These are phyloP conservation scores for Russula abietina DNA, from an alignment of 768 basidiomycete species.

Conservation along the genomic window DNA sequence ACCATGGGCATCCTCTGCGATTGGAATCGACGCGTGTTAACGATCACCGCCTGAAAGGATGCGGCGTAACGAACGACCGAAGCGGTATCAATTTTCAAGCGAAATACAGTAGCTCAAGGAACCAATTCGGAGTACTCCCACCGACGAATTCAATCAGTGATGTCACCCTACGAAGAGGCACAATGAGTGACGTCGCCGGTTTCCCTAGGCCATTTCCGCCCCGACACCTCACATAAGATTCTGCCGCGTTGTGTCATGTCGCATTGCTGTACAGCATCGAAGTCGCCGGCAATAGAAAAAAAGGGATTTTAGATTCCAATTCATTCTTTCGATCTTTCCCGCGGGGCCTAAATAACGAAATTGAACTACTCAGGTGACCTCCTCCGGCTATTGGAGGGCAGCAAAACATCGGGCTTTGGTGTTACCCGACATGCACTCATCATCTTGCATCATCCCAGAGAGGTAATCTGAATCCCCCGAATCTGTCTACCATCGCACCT, in stretches of 20 bases:
- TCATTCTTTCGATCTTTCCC: neutral
- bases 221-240: neutral
- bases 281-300: neutral
- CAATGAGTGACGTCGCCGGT: neutral
- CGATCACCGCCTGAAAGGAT: neutral
- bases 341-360: neutral
- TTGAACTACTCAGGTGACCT: slow-evolving; percentile 2
- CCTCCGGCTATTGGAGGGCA: too few species aligned
- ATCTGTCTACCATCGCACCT: neutral
- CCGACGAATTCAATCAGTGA: neutral
- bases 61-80: too few species aligned
- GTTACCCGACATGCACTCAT: neutral
- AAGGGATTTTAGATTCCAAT: neutral
- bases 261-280: neutral
- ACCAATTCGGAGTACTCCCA: neutral
- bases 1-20: neutral
- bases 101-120: neutral
- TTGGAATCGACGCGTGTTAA: neutral
- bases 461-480: slow-evolving; percentile 2
- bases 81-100: neutral
- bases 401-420: too few species aligned
- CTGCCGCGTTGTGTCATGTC: neutral
- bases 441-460: neutral
- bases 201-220: neutral
- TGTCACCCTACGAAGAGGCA: neutral